A percentile compares a stretch with the other conserved stretches of the same genome.
These are phyloP conservation scores for Rhizopogon salebrosus DNA, from an alignment of 768 basidiomycete species.

Conservation along the genomic window DNA sequence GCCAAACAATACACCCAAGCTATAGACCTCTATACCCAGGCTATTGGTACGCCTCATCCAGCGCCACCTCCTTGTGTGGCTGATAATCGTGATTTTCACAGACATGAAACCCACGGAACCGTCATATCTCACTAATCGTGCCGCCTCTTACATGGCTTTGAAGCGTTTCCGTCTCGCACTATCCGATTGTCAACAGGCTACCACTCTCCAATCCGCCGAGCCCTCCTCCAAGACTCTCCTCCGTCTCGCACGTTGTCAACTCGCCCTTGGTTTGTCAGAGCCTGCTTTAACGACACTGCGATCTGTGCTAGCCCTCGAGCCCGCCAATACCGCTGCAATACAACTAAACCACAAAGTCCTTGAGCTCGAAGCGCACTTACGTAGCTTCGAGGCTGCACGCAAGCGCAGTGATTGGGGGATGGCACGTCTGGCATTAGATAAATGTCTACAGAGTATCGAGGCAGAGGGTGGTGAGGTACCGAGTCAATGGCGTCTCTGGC, in stretches of 20 bases:
- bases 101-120: conserved; percentile 63
- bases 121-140: conserved; percentile 79
- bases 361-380: conserved; percentile 59
- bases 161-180: conserved; percentile 74
- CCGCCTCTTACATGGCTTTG: conserved; percentile 78
- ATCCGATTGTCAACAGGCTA: conserved; percentile 74
- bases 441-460: conserved; percentile 67
- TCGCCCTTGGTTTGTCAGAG: conserved; percentile 67
- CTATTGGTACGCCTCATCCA: conserved; percentile 47
- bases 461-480: conserved; percentile 74
- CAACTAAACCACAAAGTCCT: conserved; percentile 59
- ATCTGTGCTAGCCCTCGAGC: conserved; percentile 55
- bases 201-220: conserved; percentile 51
- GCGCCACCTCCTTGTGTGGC: conserved; percentile 16
- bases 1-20: conserved; percentile 59
- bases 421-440: conserved; percentile 76
- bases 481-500: conserved; percentile 75
- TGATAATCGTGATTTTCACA: conserved; percentile 19
- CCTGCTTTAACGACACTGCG: conserved; percentile 65
- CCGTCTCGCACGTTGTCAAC: conserved; percentile 79
- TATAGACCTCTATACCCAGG: conserved; percentile 69
- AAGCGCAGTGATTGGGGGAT: conserved; percentile 67
- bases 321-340: conserved; percentile 51
- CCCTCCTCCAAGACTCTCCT: conserved; percentile 76
- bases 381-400: conserved; percentile 54